Evolutionary conservation across 768 basidiomycete species (phyloP).

Genomic region (Suillus decipiens): DNA sequence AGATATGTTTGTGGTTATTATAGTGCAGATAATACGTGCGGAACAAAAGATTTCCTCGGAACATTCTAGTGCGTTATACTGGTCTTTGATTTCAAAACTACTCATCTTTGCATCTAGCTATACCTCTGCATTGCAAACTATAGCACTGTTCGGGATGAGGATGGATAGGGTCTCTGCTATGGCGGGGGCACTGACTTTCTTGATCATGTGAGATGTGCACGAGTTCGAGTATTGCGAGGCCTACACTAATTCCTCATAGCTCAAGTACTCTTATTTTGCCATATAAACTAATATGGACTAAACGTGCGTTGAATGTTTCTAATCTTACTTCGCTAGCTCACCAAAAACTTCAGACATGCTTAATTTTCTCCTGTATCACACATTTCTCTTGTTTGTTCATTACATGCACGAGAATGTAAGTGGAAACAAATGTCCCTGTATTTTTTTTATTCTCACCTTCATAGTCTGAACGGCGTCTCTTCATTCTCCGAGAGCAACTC

Average conservation of each 20-base stretch:
- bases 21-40: constrained; percentile 39
- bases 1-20: constrained; percentile 49
- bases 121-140: constrained; percentile 48
- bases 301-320: constrained; percentile 34
- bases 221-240: constrained; percentile 26
- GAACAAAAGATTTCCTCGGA: constrained; percentile 40
- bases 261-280: constrained; percentile 40
- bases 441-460: constrained; percentile 9
- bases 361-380: constrained; percentile 77
- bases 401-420: constrained; percentile 63
- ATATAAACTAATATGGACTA: constrained; percentile 36
- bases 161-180: constrained; percentile 67
- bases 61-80: constrained; percentile 35
- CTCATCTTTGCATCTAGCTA: constrained; percentile 19
- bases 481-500: constrained; percentile 70
- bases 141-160: constrained; percentile 71
- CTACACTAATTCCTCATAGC: constrained; percentile 24
- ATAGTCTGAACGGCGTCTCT: constrained; percentile 59
- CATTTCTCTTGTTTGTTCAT: constrained; percentile 77
- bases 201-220: constrained; percentile 45
- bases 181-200: constrained; percentile 57
- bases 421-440: neutral
- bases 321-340: constrained; percentile 11
- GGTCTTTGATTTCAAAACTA: constrained; percentile 9
- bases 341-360: constrained; percentile 48